Evolutionary conservation across 2,329 filamentous ascomycete species (phyloP).

Genomic region (Talaromyces sp.): DNA sequence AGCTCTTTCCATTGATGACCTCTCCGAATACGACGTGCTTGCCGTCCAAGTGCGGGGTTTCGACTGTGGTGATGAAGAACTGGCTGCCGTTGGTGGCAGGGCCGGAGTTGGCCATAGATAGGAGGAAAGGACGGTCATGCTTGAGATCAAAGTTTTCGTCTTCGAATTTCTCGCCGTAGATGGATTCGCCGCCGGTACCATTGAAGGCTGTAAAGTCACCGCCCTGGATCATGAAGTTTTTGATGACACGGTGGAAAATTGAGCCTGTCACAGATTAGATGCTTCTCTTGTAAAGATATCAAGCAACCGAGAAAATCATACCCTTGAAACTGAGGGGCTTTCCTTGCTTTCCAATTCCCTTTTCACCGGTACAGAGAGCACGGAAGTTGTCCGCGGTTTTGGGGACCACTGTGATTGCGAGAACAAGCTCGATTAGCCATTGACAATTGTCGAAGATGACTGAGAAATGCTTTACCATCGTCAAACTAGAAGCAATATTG

Average conservation of each 20-base stretch:
- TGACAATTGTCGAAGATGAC: not conserved
- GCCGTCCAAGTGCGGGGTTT: conserved; percentile 88
- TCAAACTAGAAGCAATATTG: conserved; percentile 40
- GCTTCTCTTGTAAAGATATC: not conserved
- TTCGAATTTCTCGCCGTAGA: conserved; percentile 95
- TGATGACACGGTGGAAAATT: conserved; percentile 93
- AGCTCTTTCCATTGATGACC: conserved; percentile 86
- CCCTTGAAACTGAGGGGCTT: conserved; percentile 89
- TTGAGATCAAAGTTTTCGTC: conserved; percentile 93
- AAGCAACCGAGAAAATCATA: conserved; percentile 21
- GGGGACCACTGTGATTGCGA: conserved; percentile 62
- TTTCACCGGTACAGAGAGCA: conserved; percentile 89
- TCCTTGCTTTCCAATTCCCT: conserved; percentile 74
- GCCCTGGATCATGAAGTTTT: conserved; percentile 98
- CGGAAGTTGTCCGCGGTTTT: conserved; percentile 98
- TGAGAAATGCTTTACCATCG: conserved; percentile 40
- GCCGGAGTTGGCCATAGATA: conserved; percentile 98
- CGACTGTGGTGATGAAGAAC: conserved; percentile 95
- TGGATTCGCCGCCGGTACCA: conserved; percentile 92
- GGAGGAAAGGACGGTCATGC: conserved; percentile 87
- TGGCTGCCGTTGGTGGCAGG: conserved; percentile 94
- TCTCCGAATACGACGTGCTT: conserved; percentile 98
- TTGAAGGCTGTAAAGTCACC: conserved; percentile 95
- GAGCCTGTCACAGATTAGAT: conserved; percentile 54
- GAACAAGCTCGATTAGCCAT: conserved; percentile 2